These are phyloP conservation scores for Zymoseptoria ardabiliae DNA, from an alignment of 2,329 filamentous ascomycete genomes.

Conservation along the genomic window DNA sequence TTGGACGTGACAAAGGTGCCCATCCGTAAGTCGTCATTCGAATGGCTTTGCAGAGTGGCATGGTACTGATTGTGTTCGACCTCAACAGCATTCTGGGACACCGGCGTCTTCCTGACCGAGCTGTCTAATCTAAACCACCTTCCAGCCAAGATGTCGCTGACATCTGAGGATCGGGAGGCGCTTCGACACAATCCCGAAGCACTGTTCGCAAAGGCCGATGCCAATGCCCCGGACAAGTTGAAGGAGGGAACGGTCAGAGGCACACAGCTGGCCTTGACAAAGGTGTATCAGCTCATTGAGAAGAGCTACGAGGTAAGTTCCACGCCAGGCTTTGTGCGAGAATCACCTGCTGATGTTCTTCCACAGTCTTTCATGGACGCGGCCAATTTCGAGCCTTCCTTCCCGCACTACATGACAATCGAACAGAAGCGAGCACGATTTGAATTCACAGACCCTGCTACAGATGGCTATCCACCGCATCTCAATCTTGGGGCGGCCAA, in stretches of 20 bases:
- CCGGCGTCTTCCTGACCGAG: conserved; percentile 15
- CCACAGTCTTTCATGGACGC: conserved; percentile 14
- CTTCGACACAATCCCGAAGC: conserved; percentile 14
- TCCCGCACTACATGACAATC: conserved; percentile 12
- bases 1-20: conserved; percentile 8
- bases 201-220: conserved; percentile 8
- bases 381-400: conserved; percentile 17
- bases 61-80: neutral
- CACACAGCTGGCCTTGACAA: conserved; percentile 18
- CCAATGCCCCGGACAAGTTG: conserved; percentile 8
- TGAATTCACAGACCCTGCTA: conserved; percentile 13
- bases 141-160: conserved; percentile 6
- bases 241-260: conserved; percentile 14
- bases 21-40: neutral
- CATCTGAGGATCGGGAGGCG: conserved; percentile 8
- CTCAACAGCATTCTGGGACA: conserved; percentile 10
- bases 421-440: conserved; percentile 16
- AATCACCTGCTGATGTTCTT: neutral
- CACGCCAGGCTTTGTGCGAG: neutral
- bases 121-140: conserved; percentile 7
- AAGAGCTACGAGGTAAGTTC: conserved; percentile 9
- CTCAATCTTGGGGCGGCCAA: conserved; percentile 21
- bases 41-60: neutral
- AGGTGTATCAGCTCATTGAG: conserved; percentile 17
- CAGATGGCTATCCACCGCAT: conserved; percentile 26